Evolutionary conservation across 1,139 yeast species (phyloP), one percentile per base, ranked within the genome.

Genomic region (Arxiozyma slooffiae): DNA sequence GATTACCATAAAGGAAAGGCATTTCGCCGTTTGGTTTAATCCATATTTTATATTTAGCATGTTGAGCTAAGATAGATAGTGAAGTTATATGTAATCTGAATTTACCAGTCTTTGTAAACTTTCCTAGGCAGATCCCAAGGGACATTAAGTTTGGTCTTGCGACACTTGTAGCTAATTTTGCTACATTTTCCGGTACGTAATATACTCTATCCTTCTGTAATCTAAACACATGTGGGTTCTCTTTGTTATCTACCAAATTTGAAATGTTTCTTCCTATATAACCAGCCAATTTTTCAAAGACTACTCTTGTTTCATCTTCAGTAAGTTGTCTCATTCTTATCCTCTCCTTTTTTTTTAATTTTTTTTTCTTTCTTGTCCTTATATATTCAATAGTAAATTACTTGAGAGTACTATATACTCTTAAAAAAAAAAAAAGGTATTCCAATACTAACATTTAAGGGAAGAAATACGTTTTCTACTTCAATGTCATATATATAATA

Each of bases 1-100:
- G 96, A 72, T 92, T 92, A 42, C 99, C 99, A 63, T 94, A 92
- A 57, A 92, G 73, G 68, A 83, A 94, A 9, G 98, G 97, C 98
- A 94, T 94, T 70, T 92, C 99, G 60, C 98, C 98, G 64, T 92
- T 92, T 49, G 81, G 81, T 69, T 94, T 94, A 70, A 92, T 88
- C 98, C 98, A 94, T 44, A 92, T 76, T 71, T 92, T 92, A 72
- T 83, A 89, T 68, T 86, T 88, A 47, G 98, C 97, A 66, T 84
- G 84, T 62, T 86, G 84, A 6, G 96, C 82, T 53, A 92, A 71
- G 57, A 87, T 78, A 50, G 86, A 82, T 57, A 92, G 77, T 5
- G 97, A 77, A n/a, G 98, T 92, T 55, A 94, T 83, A 68, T 92
- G 99, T 57, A 92, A 75, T 69, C 96, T 81, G 74, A 92, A 92